These are phyloP conservation scores for Onygenales sp. DNA, from an alignment of 2,329 filamentous ascomycete genomes.

Conservation along the genomic window DNA sequence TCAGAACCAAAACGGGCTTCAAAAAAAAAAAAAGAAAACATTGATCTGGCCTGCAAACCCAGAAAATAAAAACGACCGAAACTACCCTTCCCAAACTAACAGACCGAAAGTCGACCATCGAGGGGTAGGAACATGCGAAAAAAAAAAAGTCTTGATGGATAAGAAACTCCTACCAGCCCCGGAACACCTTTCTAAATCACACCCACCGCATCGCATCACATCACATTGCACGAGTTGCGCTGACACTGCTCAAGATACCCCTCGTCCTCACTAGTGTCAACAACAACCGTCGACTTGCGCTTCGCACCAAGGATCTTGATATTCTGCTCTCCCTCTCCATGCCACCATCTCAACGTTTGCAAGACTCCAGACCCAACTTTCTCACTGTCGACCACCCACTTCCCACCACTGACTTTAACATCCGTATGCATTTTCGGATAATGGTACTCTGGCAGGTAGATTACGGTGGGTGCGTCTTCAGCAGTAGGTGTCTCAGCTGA, in stretches of 20 bases:
- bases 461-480: constrained; percentile 62
- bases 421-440: constrained; percentile 66
- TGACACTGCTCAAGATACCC: constrained; percentile 63
- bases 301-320: constrained; percentile 67
- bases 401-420: constrained; percentile 72
- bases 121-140: too few relatives aligned
- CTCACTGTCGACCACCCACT: constrained; percentile 74
- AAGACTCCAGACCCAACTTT: constrained; percentile 59
- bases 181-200: neutral
- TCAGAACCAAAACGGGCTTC: too few relatives aligned
- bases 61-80: too few relatives aligned
- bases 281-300: constrained; percentile 38
- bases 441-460: constrained; percentile 86
- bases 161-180: too few relatives aligned
- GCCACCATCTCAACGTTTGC: constrained; percentile 87
- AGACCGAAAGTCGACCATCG: too few relatives aligned
- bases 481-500: constrained; percentile 49
- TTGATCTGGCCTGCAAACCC: too few relatives aligned
- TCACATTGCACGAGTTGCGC: constrained; percentile 39
- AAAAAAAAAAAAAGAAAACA: too few relatives aligned
- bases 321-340: constrained; percentile 72
- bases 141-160: too few relatives aligned
- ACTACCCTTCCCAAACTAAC: too few relatives aligned
- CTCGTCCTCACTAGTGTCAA: constrained; percentile 57
- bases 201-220: constrained; percentile 24